Conservation (phyloP, 371 early-diverging fungal genomes). For the Smittium culicis region DNA sequence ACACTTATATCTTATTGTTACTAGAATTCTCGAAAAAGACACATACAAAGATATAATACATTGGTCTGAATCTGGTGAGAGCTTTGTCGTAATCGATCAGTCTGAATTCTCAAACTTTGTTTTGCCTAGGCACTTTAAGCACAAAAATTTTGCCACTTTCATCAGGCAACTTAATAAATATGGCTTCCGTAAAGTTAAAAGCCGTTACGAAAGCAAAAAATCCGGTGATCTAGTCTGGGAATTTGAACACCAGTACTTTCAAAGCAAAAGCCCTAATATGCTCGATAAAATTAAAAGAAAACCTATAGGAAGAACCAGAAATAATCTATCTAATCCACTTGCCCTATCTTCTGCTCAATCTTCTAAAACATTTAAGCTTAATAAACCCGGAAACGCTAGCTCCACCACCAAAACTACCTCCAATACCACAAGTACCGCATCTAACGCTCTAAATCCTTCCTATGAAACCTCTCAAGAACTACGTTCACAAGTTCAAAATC, state of each 20-base stretch:
- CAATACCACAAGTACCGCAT: background rate
- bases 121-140: constrained; percentile 72
- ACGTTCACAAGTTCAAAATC: constrained; percentile 27
- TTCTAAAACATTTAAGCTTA: background rate
- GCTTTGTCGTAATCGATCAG: constrained; percentile 60
- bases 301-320: constrained; percentile 29
- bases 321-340: background rate
- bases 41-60: constrained; percentile 28
- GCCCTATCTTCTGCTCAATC: background rate
- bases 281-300: constrained; percentile 76
- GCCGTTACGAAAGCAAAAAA: constrained; percentile 24
- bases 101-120: constrained; percentile 50
- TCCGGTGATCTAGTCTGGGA: constrained; percentile 51
- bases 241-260: constrained; percentile 73
- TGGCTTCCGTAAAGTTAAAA: constrained; percentile 47
- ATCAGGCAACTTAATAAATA: constrained; percentile 72
- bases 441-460: background rate
- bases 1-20: too few species aligned
- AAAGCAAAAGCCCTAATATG: constrained; percentile 61
- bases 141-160: constrained; percentile 75
- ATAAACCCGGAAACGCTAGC: background rate
- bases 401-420: background rate
- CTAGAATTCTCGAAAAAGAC: constrained; percentile 33
- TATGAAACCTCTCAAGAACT: constrained; percentile 18
- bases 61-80: constrained; percentile 37